Evolutionary conservation across 2,329 filamentous ascomycete genomes (phyloP), one percentile per base, ranked within the genome.

Genomic region (Rachicladosporium sp.): DNA sequence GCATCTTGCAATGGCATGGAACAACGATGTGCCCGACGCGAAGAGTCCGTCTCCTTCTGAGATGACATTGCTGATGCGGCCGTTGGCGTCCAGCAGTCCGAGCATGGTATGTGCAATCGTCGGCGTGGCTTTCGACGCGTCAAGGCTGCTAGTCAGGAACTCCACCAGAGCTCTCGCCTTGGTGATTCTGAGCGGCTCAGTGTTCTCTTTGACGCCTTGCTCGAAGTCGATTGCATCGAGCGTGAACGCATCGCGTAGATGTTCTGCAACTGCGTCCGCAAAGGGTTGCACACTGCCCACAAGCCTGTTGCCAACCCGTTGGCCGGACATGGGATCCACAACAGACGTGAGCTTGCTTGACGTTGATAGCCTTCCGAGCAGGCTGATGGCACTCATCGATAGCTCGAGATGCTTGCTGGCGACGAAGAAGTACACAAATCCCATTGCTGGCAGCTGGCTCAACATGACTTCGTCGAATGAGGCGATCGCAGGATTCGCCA

Each of bases 401-500:
- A 98, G 68, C 10, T 82, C 76, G 29, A 85, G 74, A 51, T 95
- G 84, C 1, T 82, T 83, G 40, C 88, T 80, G 10, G 86, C 83
- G 23, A 27, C 23, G 23, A 27, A 27, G 23, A 27, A 27, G 23
- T 88, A 88, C 19, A 98, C 67, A 48, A 91, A 80, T 3, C 87
- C 79, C 31, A 96, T 74, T 6, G 94, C 66, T 32, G 74, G 70
- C 21, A 98, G 66, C 51, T 91, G 81, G 42, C 80, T 86, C 31
- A 94, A 70, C 12, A 98, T 69, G 5, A 85, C 87, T 54, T 98
- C 93, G 56, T 96, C 89, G 52, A 98, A 89, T 1, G 82, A 88
- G 10, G 82, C 71, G 49, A 89, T 82, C 1, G 85, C 78, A 4
- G 81, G 74, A 50, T 83, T 86, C 1, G 80, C 73, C 13, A 91